phyloP scores from a whole-genome alignment of 2,329 filamentous ascomycete species.

The Chaetothyriales sp. region DNA sequence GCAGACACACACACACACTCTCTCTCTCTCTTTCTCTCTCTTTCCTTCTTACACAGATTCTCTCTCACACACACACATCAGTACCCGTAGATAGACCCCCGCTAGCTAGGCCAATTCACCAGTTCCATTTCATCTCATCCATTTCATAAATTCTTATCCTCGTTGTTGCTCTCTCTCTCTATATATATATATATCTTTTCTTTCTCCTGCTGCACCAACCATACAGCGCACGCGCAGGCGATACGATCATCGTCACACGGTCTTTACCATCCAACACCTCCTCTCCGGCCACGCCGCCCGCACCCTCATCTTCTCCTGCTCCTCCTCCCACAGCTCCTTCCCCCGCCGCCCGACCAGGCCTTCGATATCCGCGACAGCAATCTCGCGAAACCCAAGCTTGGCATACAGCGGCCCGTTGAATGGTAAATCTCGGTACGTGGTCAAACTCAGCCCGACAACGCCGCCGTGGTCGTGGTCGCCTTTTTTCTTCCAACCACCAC shows the following conservation, averaged over 20 bases:
- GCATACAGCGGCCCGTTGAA: conserved; percentile 6
- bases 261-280: conserved; percentile 5
- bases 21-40: too few species aligned
- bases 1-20: too few species aligned
- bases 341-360: conserved; percentile 1
- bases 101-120: too few species aligned
- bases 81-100: too few species aligned
- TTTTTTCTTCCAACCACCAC: neutral
- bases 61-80: too few species aligned
- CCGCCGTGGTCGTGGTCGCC: neutral
- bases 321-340: conserved; percentile 4
- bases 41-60: too few species aligned
- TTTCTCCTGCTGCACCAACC: too few species aligned
- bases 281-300: neutral
- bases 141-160: too few species aligned
- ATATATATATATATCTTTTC: too few species aligned
- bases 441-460: conserved; percentile 3
- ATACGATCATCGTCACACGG: neutral
- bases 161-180: too few species aligned
- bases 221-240: too few species aligned
- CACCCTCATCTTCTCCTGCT: conserved; percentile 1
- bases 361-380: conserved; percentile 1
- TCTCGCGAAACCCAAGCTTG: conserved; percentile 2
- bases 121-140: too few species aligned
- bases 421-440: conserved; percentile 4